These are phyloP conservation scores for Metarhizium album DNA, from an alignment of 2,329 filamentous ascomycete genomes.

Conservation along the genomic window DNA sequence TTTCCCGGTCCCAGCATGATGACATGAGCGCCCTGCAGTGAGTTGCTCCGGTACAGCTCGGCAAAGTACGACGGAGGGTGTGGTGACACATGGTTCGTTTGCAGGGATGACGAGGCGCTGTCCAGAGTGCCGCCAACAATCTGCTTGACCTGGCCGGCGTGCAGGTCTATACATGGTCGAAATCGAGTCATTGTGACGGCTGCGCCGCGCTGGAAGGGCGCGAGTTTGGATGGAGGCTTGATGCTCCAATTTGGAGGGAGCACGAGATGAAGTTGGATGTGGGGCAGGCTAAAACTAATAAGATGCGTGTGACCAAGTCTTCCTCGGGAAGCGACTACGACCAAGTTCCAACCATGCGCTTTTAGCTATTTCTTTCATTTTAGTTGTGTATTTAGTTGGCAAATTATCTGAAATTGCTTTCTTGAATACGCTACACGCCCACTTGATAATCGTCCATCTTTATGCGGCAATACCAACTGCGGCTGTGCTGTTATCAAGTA, in stretches of 20 bases:
- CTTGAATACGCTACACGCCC: too few species aligned
- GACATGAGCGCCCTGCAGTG: conserved; percentile 73
- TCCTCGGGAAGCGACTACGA: too few species aligned
- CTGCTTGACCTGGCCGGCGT: conserved; percentile 96
- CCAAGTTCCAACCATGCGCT: too few species aligned
- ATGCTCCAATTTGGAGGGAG: not conserved
- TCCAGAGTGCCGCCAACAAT: conserved; percentile 92
- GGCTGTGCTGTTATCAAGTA: not conserved
- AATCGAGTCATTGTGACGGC: conserved; percentile 69
- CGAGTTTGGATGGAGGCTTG: not conserved
- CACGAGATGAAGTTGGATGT: not conserved
- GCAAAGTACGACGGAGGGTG: conserved; percentile 77
- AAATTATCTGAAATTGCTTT: too few species aligned
- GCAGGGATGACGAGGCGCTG: conserved; percentile 52
- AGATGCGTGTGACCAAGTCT: not conserved
- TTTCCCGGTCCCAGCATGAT: conserved; percentile 95
- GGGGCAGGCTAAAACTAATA: not conserved
- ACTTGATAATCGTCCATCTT: too few species aligned
- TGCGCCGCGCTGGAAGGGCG: not conserved
- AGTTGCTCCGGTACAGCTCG: conserved; percentile 64
- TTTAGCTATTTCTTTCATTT: not conserved
- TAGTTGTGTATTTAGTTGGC: too few species aligned
- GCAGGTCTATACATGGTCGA: conserved; percentile 91
- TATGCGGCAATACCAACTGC: too few species aligned
- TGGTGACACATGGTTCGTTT: conserved; percentile 87